These are phyloP conservation scores for Sarocladium strictum DNA, from an alignment of 2,329 filamentous ascomycete genomes.

Conservation along the genomic window DNA sequence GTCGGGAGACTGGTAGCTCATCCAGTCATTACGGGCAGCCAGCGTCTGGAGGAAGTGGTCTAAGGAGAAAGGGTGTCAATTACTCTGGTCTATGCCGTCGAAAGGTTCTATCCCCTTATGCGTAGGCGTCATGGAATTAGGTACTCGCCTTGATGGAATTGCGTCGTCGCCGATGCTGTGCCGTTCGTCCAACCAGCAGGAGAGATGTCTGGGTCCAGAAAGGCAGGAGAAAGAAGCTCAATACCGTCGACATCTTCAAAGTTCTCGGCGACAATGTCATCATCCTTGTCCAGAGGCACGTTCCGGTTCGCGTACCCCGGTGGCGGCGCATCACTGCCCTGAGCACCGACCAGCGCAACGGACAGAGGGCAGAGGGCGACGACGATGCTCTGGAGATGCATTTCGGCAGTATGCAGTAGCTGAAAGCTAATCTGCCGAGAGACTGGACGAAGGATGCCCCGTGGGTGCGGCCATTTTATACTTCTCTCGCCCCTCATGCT, in stretches of 20 bases:
- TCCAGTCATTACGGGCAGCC: slow-evolving; percentile 17
- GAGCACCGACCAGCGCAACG: slow-evolving; percentile 14
- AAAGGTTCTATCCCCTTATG: no score
- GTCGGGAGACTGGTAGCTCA: slow-evolving; percentile 16
- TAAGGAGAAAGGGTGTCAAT: not conserved
- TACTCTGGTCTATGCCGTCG: no score
- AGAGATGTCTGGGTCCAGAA: slow-evolving; percentile 16
- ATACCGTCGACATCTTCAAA: slow-evolving; percentile 17
- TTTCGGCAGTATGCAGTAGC: not conserved
- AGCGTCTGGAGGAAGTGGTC: slow-evolving; percentile 18
- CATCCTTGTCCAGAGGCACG: slow-evolving; percentile 16
- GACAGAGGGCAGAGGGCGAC: slow-evolving; percentile 14
- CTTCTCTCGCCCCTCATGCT: no score
- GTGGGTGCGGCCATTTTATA: no score
- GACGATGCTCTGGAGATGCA: not conserved
- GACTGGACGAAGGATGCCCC: no score
- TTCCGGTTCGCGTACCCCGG: slow-evolving; percentile 22
- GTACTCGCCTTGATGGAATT: slow-evolving; percentile 5
- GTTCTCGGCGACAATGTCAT: slow-evolving; percentile 16
- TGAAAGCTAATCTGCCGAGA: not conserved
- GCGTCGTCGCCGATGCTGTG: slow-evolving; percentile 21
- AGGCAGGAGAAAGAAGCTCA: slow-evolving; percentile 21
- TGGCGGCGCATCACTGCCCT: slow-evolving; percentile 2
- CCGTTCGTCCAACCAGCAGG: slow-evolving; percentile 20
- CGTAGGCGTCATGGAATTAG: no score